Base-by-base conservation (phyloP, 2,329 filamentous ascomycete genomes). In the Xylariales sp. region DNA sequence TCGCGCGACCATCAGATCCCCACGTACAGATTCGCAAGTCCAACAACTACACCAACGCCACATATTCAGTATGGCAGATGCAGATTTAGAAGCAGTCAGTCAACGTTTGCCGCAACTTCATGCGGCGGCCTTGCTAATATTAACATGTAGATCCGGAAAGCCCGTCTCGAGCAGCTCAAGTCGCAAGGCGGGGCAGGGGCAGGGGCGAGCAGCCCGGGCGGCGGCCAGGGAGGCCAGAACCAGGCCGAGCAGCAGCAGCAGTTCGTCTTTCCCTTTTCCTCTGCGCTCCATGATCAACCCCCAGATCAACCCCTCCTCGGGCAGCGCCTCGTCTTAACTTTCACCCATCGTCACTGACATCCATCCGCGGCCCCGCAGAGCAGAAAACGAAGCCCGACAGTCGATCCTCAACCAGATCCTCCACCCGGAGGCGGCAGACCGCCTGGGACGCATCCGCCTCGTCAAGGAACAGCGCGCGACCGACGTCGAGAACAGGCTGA, bases 131-230 rank as follows among this genome's bases (percentile, higher is more conserved):
- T n/a, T n/a, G n/a, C n/a, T n/a, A n/a, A n/a, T 15, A 12, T 18
- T n/a, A 35, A 32, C 32, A 38, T 46, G 14, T 58, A 95, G 85
- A 96, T 97, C 61, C 77, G 91, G 61, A 86, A 88, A 65, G 91
- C 91, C 57, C 88, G 93, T 48, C 82, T 96, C 41, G 87, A 91
- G 66, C 90, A 98, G 70, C 84, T 97, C 52, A 93, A 94, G 66
- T 77, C 89, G 55, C 73, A 86, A 65, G 68, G 75, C 49, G 74
- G 72, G 44, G 66, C 65, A 40, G 65, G 67, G 34, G 67, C 69
- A 37, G 66, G 66, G 44, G 64, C 64, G 29, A 65, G 66, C 46
- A 71, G 68, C 53, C 64, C 64, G 28, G 65, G 66, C 45, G 71
- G 68, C 53, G 71, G 71, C 40, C 61, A 64, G 39, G 63, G 62